phyloP scores from a whole-genome alignment of 2,329 filamentous ascomycete species.

The Xylariales sp. region DNA sequence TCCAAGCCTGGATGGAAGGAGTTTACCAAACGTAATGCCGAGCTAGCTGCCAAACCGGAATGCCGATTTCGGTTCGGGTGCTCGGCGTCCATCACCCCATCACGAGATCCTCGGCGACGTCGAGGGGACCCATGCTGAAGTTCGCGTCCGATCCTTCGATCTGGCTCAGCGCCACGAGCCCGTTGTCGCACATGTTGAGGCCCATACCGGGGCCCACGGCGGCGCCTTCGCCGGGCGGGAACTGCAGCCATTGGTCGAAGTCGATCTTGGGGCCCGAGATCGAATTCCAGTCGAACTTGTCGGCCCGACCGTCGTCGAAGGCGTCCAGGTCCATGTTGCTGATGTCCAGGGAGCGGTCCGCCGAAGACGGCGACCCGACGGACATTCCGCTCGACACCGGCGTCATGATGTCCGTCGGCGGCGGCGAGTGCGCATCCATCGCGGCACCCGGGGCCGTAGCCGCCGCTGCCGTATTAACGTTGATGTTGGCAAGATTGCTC shows the following conservation, averaged over 20 bases:
- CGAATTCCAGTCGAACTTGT: constrained; percentile 66
- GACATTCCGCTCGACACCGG: constrained; percentile 35
- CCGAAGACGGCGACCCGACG: constrained; percentile 38
- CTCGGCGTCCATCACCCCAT: constrained; percentile 16
- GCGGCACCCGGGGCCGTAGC: not conserved
- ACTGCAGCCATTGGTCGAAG: constrained; percentile 70
- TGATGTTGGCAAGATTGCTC: constrained; percentile 20
- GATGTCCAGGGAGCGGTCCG: constrained; percentile 54
- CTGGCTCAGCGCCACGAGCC: constrained; percentile 35
- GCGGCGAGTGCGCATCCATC: constrained; percentile 39
- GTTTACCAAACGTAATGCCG: not conserved
- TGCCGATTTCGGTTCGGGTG: not conserved
- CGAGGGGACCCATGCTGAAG: constrained; percentile 18
- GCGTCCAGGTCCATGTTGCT: constrained; percentile 59
- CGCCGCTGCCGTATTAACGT: not conserved
- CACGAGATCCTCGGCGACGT: constrained; percentile 20
- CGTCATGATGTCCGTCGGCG: constrained; percentile 45
- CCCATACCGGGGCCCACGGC: constrained; percentile 33
- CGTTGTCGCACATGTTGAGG: constrained; percentile 29
- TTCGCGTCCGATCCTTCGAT: constrained; percentile 31
- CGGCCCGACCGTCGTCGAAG: constrained; percentile 52
- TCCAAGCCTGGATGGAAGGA: not conserved
- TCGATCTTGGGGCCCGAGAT: constrained; percentile 65
- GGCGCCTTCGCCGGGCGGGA: constrained; percentile 61
- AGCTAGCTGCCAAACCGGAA: too few species aligned